Conservation (phyloP, 345 rosid species). For the Murraya paniculata region DNA sequence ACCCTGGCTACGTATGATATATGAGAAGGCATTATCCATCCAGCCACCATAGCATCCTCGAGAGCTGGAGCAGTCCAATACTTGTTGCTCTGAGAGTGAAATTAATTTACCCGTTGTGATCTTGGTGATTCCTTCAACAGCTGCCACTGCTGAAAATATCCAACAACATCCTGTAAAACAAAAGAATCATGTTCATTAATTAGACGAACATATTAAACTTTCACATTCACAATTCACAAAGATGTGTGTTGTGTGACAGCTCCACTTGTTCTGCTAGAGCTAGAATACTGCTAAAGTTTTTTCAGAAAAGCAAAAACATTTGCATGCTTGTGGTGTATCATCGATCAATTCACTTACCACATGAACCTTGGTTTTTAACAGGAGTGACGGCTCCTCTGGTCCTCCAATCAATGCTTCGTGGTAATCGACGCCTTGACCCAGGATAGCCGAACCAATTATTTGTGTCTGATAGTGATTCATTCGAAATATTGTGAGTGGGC, state of each 20-base stretch:
- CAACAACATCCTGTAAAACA: constrained; percentile 42
- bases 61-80: constrained; percentile 48
- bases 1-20: constrained; percentile 28
- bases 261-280: no score
- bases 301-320: no score
- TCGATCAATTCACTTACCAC: constrained; percentile 29
- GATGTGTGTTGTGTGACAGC: no score
- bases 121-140: constrained; percentile 36
- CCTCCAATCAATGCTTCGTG: constrained; percentile 42
- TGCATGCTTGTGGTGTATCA: no score
- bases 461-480: not conserved
- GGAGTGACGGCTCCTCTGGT: constrained; percentile 41
- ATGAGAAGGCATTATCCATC: constrained; percentile 33
- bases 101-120: constrained; percentile 34
- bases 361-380: constrained; percentile 36
- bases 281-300: no score
- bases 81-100: constrained; percentile 57
- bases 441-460: constrained; percentile 17
- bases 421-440: not conserved
- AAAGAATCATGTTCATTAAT: not conserved
- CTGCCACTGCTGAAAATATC: constrained; percentile 58
- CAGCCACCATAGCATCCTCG: constrained; percentile 44
- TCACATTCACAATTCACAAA: no score
- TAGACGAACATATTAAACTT: not conserved
- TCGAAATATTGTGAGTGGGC: not conserved